Base-by-base conservation (phyloP, 176 grass and related monocot genomes). In the Metroxylon sagu region DNA sequence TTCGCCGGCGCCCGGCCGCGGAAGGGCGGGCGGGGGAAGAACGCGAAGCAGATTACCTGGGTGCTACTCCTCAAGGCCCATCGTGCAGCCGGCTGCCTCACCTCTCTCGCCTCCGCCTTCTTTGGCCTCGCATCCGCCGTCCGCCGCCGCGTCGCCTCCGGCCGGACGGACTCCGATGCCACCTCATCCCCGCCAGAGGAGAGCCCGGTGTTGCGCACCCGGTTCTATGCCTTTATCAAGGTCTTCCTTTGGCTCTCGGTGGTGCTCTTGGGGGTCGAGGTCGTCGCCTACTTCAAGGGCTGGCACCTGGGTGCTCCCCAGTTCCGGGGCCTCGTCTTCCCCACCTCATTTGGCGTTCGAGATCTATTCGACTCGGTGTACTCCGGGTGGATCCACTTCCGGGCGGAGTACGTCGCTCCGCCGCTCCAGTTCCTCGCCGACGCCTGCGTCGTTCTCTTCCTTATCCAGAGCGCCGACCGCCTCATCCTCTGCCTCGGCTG, bases 1-100 rank as follows among this genome's bases (percentile, higher is more conserved):
- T 35, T 35, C 56, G 25, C 54, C 56, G 16, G 23, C 4, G 52
- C 17, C 29, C 52, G n/a, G 26, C 2, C 55, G 55, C 66, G 82
- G 27, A 83, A 84, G 68, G 83, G 83, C 2, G 83, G 53, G 19
- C 77, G 81, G 49, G 60, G 82, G 54, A 98, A 92, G 82, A 98
- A 98, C 81, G 94, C 94, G 61, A 98, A 86, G 64, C 94, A 98
- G 72, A 92, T 98, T 71, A 89, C 88, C 59, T 98, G 94, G 94
- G 94, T 98, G 53, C 83, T 98, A 60, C 87, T 98, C 25, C 76
- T 98, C 21, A 97, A 97, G 84, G 92, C 92, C 26, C 92, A 97
- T 73, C 84, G 81, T 14, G 93, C 93, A 4, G 93, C 93, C 3
- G 93, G 88, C 0, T 92, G 93, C 79, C 81, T 98, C 21, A 89